Evolutionary conservation across 495 filamentous ascomycete species (phyloP), one percentile per base, ranked within the genome.

Genomic region (Massariosphaeria phaeospora): DNA sequence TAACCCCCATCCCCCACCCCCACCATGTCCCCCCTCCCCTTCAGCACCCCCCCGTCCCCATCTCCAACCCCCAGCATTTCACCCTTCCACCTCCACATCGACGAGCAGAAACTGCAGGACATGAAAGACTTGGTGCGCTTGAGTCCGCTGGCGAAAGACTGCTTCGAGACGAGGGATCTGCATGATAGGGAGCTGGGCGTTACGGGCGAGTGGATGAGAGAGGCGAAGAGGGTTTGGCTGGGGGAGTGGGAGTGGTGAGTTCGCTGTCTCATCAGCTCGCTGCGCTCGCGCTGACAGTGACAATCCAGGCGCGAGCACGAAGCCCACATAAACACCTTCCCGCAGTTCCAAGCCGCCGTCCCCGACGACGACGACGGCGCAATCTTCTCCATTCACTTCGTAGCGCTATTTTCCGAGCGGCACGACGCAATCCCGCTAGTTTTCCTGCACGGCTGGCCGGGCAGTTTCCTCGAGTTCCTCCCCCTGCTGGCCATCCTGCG

Each of bases 371-470:
- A 74, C 21, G 44, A 42, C 27, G 54, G 46, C n/a, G 21, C 10
- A 0, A 10, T 33, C 4, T 49, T 78, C 25, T 65, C 65, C 0
- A 71, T 89, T 8, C 84, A 86, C 58, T 87, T 86, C 50, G 71
- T 76, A 0, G 84, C 74, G 0, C 64, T 86, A 0, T 84, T 86
- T 59, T 84, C 81, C 1, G 55, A 73, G 48, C 76, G 74, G 26
- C 41, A 64, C 18, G 75, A 82, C 68, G 85, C 83, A 3, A 68
- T 83, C 12, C 84, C 85, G 0, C 56, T 87, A 7, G 40, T 80
- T 13, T 66, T 85, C 24, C 57, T 82, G 12, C 80, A 84, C 57
- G 82, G 81, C 29, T 84, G 80, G 81, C 82, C 82, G 30, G 80
- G 53, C 11, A 48, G 38, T 30, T 55, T 65, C 34, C 17, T 80